Evolutionary conservation across 805 yeast species (phyloP).

Genomic region (Sugiyamaella boreocaroliniensis): DNA sequence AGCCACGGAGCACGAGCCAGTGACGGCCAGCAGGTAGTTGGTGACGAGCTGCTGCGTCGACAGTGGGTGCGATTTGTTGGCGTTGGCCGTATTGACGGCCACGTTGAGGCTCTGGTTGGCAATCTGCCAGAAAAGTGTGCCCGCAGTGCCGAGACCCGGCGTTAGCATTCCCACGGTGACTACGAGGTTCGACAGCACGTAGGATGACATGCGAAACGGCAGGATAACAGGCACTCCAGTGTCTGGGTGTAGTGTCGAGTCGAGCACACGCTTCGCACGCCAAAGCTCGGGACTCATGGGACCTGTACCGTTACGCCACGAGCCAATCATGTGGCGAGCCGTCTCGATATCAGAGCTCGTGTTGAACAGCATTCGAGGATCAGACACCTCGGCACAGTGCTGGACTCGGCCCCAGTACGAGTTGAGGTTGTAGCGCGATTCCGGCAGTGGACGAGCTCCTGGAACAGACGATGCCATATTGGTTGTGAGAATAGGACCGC

Average conservation of each 20-base stretch:
- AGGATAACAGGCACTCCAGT: constrained; percentile 87
- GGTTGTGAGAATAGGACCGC: not conserved
- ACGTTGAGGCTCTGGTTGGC: constrained; percentile 96
- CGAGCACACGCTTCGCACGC: constrained; percentile 80
- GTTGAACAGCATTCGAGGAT: constrained; percentile 72
- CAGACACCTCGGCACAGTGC: constrained; percentile 89
- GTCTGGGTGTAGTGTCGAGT: constrained; percentile 93
- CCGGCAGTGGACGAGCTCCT: constrained; percentile 75
- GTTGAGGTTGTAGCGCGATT: constrained; percentile 67
- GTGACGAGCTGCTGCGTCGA: constrained; percentile 68
- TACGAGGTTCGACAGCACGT: constrained; percentile 86
- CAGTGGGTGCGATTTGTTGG: constrained; percentile 90
- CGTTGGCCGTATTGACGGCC: constrained; percentile 93
- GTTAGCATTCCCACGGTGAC: constrained; percentile 98
- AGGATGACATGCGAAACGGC: constrained; percentile 96
- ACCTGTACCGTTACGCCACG: constrained; percentile 63
- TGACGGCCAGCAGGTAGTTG: constrained; percentile 81
- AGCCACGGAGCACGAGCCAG: constrained; percentile 94
- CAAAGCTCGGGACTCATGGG: constrained; percentile 76
- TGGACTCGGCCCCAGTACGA: constrained; percentile 92
- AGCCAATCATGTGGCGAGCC: constrained; percentile 62
- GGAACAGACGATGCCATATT: constrained; percentile 83
- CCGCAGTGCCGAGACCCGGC: constrained; percentile 82
- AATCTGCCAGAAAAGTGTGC: constrained; percentile 95
- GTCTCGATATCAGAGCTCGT: constrained; percentile 53